Evolutionary conservation across 495 filamentous ascomycete genomes (phyloP), one percentile per base, ranked within the genome.

Genomic region (Podospora conica): DNA sequence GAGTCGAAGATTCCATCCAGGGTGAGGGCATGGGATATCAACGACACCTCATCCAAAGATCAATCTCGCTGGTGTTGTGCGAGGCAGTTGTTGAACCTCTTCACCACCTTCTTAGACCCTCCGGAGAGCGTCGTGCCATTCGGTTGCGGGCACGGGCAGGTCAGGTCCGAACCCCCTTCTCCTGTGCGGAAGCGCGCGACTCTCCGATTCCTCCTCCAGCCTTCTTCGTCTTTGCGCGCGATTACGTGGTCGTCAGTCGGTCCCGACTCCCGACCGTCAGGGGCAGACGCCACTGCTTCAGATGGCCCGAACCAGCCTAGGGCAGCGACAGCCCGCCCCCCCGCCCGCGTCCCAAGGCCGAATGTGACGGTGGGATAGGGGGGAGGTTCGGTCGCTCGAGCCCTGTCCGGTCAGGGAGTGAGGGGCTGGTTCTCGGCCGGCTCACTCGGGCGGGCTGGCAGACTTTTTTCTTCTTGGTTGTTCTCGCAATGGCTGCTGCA

Each of bases 251-350:
- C 40, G 40, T n/a, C 40, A 29, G 29, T 61, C 40, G 59, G 28
- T 29, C 53, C 48, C 29, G 22, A 28, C 21, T 15, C n/a, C 33
- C 29, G 27, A 22, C 24, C 31, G 27, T 58, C 54, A 58, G 63
- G 63, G 63, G 54, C 28, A 25, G 23, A 48, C 55, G 63, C 63
- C 63, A 64, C 63, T 64, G 63, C 63, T 64, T 64, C 63, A 64
- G 63, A 58, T 56, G 11, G 28, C 20, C 24, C 63, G 22, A 64
- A 64, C 31, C 31, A 20, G 63, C 25, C 27, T 48, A 58, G 12
- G 18, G 22, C 22, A 23, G 53, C 40, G 21, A 12, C 18, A 53
- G 27, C 61, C 61, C 61, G 63, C 22, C 29, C n/a, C 29, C 61
- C 63, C 63, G 63, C 55, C 33, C 63, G 53, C 27, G 33, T 40